Base-by-base conservation (phyloP, 2,329 filamentous ascomycete genomes). In the Epichloe sp. region DNA sequence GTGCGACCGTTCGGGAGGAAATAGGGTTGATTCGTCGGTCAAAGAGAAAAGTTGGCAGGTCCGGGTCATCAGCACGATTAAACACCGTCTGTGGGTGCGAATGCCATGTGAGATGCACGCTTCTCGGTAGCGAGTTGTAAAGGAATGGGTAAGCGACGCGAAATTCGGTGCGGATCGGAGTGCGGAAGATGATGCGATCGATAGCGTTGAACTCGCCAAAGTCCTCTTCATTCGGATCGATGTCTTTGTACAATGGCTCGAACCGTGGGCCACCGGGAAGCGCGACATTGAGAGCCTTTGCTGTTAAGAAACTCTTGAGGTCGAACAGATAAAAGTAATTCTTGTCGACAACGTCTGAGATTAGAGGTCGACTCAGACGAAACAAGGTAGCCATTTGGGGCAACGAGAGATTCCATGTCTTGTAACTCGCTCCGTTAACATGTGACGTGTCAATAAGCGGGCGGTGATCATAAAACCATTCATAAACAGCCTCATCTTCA, bases 171-270 rank as follows among this genome's bases (percentile, higher is more conserved):
- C 91, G 83, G 57, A 97, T 94, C 0, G 91, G 90, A 45, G 86
- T 85, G 57, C 93, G 86, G 77, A 98, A 98, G 59, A 98, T 98
- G 69, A 98, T 98, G 59, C 94, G 88, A 63, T 98, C 93, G 60
- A 98, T 98, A 36, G 93, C 93, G 63, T 98, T 98, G 76, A 98
- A 98, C 68, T 98, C 93, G 68, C 93, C 93, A 69, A 98, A 98
- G 64, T 98, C 93, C 67, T 98, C 93, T 59, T 97, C 91, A 60
- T 98, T 98, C 2, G 93, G 93, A 66, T 98, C 90, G 54, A 98
- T 90, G 61, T 98, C 93, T 70, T 98, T 98, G 75, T 96, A 98
- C 19, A 98, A 68, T 23, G 93, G 93, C 68, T 98, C 93, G 57
- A 98, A 98, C 34, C 93, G 83, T 54, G 93, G 93, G 10, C 93